Conservation (phyloP, 1,139 yeast genomes). For the Debaryomyces nepalensis region DNA sequence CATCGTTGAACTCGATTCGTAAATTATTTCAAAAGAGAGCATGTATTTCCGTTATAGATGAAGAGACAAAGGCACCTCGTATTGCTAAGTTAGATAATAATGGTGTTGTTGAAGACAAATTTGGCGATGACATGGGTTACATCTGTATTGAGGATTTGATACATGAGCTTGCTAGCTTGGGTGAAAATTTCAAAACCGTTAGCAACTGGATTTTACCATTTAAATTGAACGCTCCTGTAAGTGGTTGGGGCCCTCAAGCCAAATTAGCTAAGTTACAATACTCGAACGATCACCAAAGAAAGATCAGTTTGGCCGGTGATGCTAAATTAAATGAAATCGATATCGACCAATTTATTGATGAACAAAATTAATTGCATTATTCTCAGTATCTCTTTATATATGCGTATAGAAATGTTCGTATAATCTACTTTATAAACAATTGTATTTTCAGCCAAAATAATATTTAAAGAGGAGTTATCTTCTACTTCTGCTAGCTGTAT, state of each 20-base stretch:
- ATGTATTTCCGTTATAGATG: conserved; percentile 47
- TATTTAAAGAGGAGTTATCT: neutral
- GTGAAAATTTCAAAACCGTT: conserved; percentile 64
- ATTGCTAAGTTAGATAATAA: conserved; percentile 65
- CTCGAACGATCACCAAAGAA: conserved; percentile 47
- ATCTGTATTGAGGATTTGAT: conserved; percentile 81
- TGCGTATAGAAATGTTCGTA: conserved; percentile 1
- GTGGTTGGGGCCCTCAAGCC: conserved; percentile 71
- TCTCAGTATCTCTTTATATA: conserved; percentile 5
- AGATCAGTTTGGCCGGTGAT: conserved; percentile 62
- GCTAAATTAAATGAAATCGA: conserved; percentile 71
- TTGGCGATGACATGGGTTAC: conserved; percentile 67
- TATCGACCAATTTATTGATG: conserved; percentile 66
- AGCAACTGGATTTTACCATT: conserved; percentile 71
- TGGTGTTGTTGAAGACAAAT: conserved; percentile 70
- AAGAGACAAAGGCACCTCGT: conserved; percentile 32
- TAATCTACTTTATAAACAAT: conserved; percentile 4
- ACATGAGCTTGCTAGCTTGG: conserved; percentile 66
- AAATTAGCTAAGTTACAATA: conserved; percentile 55
- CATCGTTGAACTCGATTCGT: conserved; percentile 72
- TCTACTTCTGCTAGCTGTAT: too few species aligned
- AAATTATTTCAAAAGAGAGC: conserved; percentile 78
- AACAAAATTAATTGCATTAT: conserved; percentile 50
- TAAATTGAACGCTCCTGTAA: conserved; percentile 66
- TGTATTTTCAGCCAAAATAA: neutral